Evolutionary conservation across 768 basidiomycete species (phyloP), one percentile per base, ranked within the genome.

Genomic region (Paxillus rubicundulus): DNA sequence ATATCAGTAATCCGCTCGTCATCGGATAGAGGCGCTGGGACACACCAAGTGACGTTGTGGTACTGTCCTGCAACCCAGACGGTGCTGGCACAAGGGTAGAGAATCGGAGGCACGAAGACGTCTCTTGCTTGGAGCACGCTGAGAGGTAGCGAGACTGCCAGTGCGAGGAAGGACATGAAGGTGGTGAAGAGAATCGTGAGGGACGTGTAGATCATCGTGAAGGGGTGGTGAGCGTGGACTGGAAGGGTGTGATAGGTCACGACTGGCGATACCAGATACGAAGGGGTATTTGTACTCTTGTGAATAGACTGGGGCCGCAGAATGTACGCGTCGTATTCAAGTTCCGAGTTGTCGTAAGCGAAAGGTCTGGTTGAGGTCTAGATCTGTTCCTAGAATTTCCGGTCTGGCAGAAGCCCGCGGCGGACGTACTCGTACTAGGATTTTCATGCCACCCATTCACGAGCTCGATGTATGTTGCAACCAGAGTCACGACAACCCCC

Each of bases 1-100:
- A 47, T 38, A 30, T 48, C 16, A 46, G 45, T 45, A 41, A 40
- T 38, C 44, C 20, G 21, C 14, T 9, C n/a, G 18, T 24, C 28
- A 37, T 28, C 12, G 16, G 24, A 36, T 30, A 41, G 4, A 24
- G 24, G 6, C 6, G 17, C 7, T 14, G 21, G 4, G 7, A 59
- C 69, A 42, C 52, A 70, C 72, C 70, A 73, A 32, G 49, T 62
- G 37, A 72, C 59, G 20, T 65, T 65, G 42, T 65, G 51, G 20
- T 30, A 5, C 2, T 34, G 28, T 2, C 66, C 66, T 39, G 53
- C 49, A 33, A 30, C 40, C 70, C 68, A 71, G 36, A 65, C 49
- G 10, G 62, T 60, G n/a, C 43, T 54, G 0, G 18, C 44, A 3
- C 59, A 17, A 4, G 72, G 72, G 50, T 53, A 50, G n/a, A 45